Conservation (phyloP, 768 basidiomycete genomes). For the Rhizopogon salebrosus region DNA sequence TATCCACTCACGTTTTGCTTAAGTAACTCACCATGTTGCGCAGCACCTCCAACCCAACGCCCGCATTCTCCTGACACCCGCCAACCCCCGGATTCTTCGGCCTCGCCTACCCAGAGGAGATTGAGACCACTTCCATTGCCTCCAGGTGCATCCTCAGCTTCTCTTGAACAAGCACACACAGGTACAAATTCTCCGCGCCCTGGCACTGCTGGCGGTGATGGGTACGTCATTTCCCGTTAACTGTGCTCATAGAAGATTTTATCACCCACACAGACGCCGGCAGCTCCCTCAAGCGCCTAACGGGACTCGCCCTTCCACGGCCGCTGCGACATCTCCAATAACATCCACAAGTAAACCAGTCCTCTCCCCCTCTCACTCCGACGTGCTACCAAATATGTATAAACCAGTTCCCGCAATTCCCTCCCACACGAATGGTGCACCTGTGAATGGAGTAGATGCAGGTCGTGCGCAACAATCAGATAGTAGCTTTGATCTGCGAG, state of each 20-base stretch:
- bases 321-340: slow-evolving; percentile 15
- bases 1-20: neutral
- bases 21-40: neutral
- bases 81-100: slow-evolving; percentile 15
- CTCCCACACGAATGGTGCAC: slow-evolving; percentile 6
- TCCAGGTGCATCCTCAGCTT: slow-evolving; percentile 14
- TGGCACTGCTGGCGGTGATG: slow-evolving; percentile 19
- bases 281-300: slow-evolving; percentile 24
- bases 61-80: slow-evolving; percentile 15
- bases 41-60: slow-evolving; percentile 9
- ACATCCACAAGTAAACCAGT: slow-evolving; percentile 11
- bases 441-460: slow-evolving; percentile 5
- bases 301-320: slow-evolving; percentile 15
- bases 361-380: slow-evolving; percentile 9
- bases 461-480: slow-evolving; percentile 1
- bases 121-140: slow-evolving; percentile 23
- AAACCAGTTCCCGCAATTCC: slow-evolving; percentile 28
- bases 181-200: slow-evolving; percentile 16
- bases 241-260: neutral
- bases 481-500: slow-evolving; percentile 12
- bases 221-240: slow-evolving; percentile 12
- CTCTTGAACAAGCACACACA: slow-evolving; percentile 10
- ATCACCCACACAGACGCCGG: slow-evolving; percentile 17
- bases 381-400: slow-evolving; percentile 18
- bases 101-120: slow-evolving; percentile 26